These are phyloP conservation scores for Penicillium pulvis DNA, from an alignment of 495 filamentous ascomycete genomes.

Conservation along the genomic window DNA sequence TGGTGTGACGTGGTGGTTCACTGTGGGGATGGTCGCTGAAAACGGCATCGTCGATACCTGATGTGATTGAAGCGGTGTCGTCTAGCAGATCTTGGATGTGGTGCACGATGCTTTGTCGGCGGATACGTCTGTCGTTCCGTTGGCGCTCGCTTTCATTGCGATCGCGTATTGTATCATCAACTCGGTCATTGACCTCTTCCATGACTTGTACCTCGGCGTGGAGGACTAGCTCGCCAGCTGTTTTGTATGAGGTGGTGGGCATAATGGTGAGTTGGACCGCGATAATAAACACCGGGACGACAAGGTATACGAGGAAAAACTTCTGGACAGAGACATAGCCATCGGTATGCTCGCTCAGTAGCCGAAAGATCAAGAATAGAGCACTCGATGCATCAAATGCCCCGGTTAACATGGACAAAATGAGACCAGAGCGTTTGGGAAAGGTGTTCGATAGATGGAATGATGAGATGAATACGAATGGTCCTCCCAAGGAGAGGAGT, in stretches of 20 bases:
- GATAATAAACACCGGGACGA: conserved; percentile 71
- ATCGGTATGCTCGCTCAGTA: conserved; percentile 66
- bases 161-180: conserved; percentile 53
- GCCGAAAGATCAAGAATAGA: conserved; percentile 82
- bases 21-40: conserved; percentile 18
- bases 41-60: conserved; percentile 15
- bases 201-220: conserved; percentile 60
- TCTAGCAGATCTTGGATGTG: conserved; percentile 74
- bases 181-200: conserved; percentile 56
- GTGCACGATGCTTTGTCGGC: conserved; percentile 66
- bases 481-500: conserved; percentile 80
- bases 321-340: conserved; percentile 62
- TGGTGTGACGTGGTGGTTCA: conserved; percentile 4
- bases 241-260: conserved; percentile 83
- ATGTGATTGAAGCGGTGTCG: conserved; percentile 31
- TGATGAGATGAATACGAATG: conserved; percentile 86
- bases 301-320: conserved; percentile 78
- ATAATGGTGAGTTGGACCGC: conserved; percentile 72
- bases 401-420: conserved; percentile 82
- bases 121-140: conserved; percentile 62
- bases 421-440: conserved; percentile 79
- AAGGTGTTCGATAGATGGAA: conserved; percentile 96
- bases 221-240: conserved; percentile 76
- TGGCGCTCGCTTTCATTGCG: conserved; percentile 58
- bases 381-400: conserved; percentile 89